A percentile compares a stretch with the other conserved stretches of the same genome.
Evolutionary conservation across 2,329 filamentous ascomycete species (phyloP).

Genomic region (Chalara sp.): DNA sequence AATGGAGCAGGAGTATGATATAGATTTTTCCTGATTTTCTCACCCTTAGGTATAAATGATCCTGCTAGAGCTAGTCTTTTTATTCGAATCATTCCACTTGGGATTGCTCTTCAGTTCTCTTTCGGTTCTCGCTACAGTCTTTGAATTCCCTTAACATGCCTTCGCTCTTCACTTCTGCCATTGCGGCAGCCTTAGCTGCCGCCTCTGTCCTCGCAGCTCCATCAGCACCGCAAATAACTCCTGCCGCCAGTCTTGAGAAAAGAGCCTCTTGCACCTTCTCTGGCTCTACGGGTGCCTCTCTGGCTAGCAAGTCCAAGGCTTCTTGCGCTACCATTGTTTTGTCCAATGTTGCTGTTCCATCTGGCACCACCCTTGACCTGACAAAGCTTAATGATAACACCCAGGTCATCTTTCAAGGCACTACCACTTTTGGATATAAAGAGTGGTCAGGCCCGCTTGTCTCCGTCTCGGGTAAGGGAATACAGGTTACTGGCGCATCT

Average conservation of each 20-base stretch:
- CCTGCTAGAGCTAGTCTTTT: too few species aligned
- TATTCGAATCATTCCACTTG: too few species aligned
- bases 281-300: conserved; percentile 32
- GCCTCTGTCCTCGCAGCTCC: conserved; percentile 16
- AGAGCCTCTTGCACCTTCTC: conserved; percentile 43
- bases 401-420: conserved; percentile 41
- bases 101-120: too few species aligned
- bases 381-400: conserved; percentile 45
- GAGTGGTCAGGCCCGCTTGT: conserved; percentile 61
- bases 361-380: conserved; percentile 52
- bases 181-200: neutral
- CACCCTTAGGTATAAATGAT: too few species aligned
- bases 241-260: conserved; percentile 18
- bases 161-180: neutral
- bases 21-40: too few species aligned
- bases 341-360: conserved; percentile 47
- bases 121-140: too few species aligned
- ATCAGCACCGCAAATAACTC: conserved; percentile 17
- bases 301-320: conserved; percentile 40
- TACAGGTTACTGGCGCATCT: conserved; percentile 17
- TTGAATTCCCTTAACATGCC: neutral
- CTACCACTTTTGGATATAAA: conserved; percentile 60
- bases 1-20: too few species aligned
- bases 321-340: conserved; percentile 49
- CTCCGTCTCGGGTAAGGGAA: conserved; percentile 24